phyloP scores from a whole-genome alignment of 2,329 filamentous ascomycete species.

The Hypomyces rosellus region DNA sequence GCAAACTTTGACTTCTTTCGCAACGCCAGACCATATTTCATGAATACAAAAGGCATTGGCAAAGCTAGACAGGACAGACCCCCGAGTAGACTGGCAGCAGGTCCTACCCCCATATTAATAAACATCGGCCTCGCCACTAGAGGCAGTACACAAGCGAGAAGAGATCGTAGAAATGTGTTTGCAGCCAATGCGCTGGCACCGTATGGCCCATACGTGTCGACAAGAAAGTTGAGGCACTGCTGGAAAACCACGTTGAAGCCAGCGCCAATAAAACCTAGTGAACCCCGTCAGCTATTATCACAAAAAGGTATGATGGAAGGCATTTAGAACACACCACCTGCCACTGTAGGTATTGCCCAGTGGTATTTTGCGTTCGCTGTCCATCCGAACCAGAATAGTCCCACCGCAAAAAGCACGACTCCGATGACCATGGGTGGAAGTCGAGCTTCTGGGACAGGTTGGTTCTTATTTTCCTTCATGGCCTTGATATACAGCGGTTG shows the following conservation, averaged over 20 bases:
- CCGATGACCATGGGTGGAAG: slow-evolving; percentile 54
- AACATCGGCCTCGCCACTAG: slow-evolving; percentile 30
- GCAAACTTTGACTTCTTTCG: too few species aligned
- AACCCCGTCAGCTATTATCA: too few species aligned
- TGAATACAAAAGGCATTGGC: slow-evolving; percentile 7
- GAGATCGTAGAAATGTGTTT: slow-evolving; percentile 51
- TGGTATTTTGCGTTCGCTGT: slow-evolving; percentile 31
- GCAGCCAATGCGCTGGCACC: slow-evolving; percentile 59
- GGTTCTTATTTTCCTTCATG: slow-evolving; percentile 28
- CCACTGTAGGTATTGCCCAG: background rate
- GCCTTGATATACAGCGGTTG: slow-evolving; percentile 51
- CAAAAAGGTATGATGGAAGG: background rate
- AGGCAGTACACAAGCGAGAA: slow-evolving; percentile 53
- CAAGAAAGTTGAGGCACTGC: slow-evolving; percentile 46
- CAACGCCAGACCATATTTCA: background rate
- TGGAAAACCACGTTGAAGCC: slow-evolving; percentile 41
- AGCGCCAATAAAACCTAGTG: slow-evolving; percentile 26
- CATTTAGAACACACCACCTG: slow-evolving; percentile 11
- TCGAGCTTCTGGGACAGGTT: slow-evolving; percentile 49
- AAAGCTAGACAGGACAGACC: slow-evolving; percentile 1
- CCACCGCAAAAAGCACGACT: slow-evolving; percentile 45
- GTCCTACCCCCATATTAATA: slow-evolving; percentile 24
- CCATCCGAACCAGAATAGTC: slow-evolving; percentile 59
- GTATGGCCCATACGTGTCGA: slow-evolving; percentile 48
- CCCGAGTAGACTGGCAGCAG: slow-evolving; percentile 41